A percentile compares a stretch with the other conserved stretches of the same genome.
phyloP scores from a whole-genome alignment of 306 rosid species.

The Acacia confusa region DNA sequence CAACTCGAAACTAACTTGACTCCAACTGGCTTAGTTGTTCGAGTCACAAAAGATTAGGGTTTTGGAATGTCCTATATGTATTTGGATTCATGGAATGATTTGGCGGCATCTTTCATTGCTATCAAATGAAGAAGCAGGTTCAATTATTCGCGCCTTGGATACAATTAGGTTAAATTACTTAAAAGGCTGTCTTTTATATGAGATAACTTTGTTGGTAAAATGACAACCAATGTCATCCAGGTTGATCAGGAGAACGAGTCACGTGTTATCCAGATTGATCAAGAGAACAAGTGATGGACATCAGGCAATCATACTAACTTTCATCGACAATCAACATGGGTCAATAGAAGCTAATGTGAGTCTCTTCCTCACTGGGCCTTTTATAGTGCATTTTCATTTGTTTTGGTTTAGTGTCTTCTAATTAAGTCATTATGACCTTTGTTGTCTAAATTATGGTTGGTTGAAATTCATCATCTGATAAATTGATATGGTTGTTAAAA shows the following conservation, averaged over 20 bases:
- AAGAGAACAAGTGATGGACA: conserved; percentile 20
- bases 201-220: conserved; percentile 25
- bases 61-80: conserved; percentile 13
- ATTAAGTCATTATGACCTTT: neutral
- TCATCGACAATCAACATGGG: conserved; percentile 4
- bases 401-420: conserved; percentile 5
- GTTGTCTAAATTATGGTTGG: neutral
- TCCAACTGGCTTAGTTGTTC: conserved; percentile 74
- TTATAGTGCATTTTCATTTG: neutral
- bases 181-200: conserved; percentile 16
- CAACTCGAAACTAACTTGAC: conserved; percentile 61
- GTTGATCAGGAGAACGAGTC: neutral
- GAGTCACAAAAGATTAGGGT: conserved; percentile 68
- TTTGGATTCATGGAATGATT: conserved; percentile 19
- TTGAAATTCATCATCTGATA: neutral
- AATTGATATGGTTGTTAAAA: neutral
- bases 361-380: conserved; percentile 7
- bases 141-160: conserved; percentile 30
- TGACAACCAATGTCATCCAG: neutral
- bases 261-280: conserved; percentile 12
- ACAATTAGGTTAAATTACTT: conserved; percentile 10
- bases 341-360: conserved; percentile 24
- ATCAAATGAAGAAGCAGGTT: conserved; percentile 28
- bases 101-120: conserved; percentile 12
- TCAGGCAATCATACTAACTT: conserved; percentile 10